These are phyloP conservation scores for Cutaneotrichosporon mucoides DNA, from an alignment of 1,284 basidiomycete genomes.

Conservation along the genomic window DNA sequence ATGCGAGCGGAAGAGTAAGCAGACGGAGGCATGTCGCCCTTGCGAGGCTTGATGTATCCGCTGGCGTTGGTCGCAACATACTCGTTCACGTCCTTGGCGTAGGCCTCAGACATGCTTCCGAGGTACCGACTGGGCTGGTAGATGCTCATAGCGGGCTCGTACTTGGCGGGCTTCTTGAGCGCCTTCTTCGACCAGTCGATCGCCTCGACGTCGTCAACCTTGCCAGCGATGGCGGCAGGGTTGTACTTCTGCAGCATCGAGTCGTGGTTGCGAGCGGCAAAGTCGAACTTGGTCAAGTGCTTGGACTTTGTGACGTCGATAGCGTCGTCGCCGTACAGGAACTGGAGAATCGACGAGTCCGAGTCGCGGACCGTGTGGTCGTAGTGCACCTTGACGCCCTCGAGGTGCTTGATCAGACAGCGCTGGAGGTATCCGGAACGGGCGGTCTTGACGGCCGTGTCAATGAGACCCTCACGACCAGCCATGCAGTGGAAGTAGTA, in stretches of 20 bases:
- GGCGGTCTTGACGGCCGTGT: constrained; percentile 98
- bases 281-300: constrained; percentile 85
- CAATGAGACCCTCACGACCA: constrained; percentile 96
- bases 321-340: constrained; percentile 96
- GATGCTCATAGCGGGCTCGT: constrained; percentile 69
- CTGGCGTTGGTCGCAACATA: constrained; percentile 79
- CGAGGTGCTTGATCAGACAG: constrained; percentile 97
- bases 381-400: constrained; percentile 93
- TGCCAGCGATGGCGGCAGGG: constrained; percentile 59
- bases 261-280: constrained; percentile 80
- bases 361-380: constrained; percentile 97
- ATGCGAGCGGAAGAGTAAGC: constrained; percentile 36
- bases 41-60: constrained; percentile 64
- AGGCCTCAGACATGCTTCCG: constrained; percentile 89
- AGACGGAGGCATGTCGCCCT: constrained; percentile 44
- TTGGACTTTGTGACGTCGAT: constrained; percentile 96
- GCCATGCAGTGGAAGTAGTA: constrained; percentile 99
- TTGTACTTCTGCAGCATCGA: constrained; percentile 73
- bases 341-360: constrained; percentile 91
- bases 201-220: constrained; percentile 68
- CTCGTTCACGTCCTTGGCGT: constrained; percentile 72
- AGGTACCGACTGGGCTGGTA: constrained; percentile 77
- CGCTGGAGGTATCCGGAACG: constrained; percentile 98
- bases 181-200: constrained; percentile 82
- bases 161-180: constrained; percentile 65